Evolutionary conservation across 345 rosid genomes (phyloP).

Genomic region (Fremontodendron californicum): DNA sequence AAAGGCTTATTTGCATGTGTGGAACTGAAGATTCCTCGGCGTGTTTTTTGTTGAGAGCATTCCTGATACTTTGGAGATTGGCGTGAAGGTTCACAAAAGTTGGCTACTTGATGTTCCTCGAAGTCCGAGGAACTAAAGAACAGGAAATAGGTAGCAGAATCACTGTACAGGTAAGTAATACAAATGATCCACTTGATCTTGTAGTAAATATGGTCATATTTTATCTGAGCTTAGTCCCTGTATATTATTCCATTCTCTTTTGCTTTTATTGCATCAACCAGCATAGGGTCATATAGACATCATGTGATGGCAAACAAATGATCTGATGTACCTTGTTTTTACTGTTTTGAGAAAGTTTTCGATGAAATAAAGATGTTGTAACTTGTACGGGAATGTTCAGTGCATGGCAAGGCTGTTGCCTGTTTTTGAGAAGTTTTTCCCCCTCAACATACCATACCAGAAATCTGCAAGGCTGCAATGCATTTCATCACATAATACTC

Average conservation of each 20-base stretch:
- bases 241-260: conserved; percentile 22
- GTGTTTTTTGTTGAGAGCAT: background rate
- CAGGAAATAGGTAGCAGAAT: conserved; percentile 1
- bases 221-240: conserved; percentile 13
- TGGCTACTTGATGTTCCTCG: conserved; percentile 9
- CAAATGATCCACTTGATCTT: background rate
- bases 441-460: background rate
- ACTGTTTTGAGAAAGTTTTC: background rate
- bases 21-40: background rate
- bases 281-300: conserved; percentile 1
- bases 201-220: conserved; percentile 23
- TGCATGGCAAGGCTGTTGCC: background rate
- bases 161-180: conserved; percentile 30
- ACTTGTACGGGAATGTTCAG: background rate
- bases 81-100: conserved; percentile 1
- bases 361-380: background rate
- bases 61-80: background rate
- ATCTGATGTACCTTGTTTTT: conserved; percentile 1
- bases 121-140: conserved; percentile 3
- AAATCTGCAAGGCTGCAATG: background rate
- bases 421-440: background rate
- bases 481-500: background rate
- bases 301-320: conserved; percentile 11
- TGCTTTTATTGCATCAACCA: background rate
- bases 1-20: conserved; percentile 1